Evolutionary conservation across 2,329 filamentous ascomycete species (phyloP).

Genomic region (Akanthomyces muscarius): DNA sequence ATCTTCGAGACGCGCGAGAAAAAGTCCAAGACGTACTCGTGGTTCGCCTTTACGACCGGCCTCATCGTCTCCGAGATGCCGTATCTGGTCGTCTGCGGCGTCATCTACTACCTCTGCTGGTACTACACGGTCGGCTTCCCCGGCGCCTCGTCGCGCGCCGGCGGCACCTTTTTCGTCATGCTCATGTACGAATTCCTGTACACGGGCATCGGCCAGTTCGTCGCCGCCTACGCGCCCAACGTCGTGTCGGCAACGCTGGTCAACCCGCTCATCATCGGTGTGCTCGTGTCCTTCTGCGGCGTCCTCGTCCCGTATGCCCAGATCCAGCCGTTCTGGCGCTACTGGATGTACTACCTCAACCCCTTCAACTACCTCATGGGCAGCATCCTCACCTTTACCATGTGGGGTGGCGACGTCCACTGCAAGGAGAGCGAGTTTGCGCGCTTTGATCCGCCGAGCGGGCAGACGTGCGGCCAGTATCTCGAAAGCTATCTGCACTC

Average conservation of each 20-base stretch:
- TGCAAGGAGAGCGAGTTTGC: conserved; percentile 49
- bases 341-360: conserved; percentile 61
- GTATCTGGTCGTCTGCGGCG: conserved; percentile 40
- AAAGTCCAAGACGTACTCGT: conserved; percentile 58
- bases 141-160: conserved; percentile 39
- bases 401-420: conserved; percentile 43
- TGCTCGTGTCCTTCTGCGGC: conserved; percentile 68
- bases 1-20: conserved; percentile 58
- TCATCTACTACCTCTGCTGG: conserved; percentile 52
- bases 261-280: conserved; percentile 52
- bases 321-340: conserved; percentile 63
- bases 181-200: conserved; percentile 58
- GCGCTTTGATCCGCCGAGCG: conserved; percentile 45
- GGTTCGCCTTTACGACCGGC: conserved; percentile 55
- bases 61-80: conserved; percentile 47
- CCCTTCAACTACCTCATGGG: conserved; percentile 61
- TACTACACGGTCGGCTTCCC: conserved; percentile 56
- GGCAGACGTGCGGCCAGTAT: conserved; percentile 56
- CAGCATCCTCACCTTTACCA: conserved; percentile 48
- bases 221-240: conserved; percentile 60
- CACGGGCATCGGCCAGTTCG: conserved; percentile 57
- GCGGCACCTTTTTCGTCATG: conserved; percentile 51
- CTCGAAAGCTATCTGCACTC: conserved; percentile 45
- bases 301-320: conserved; percentile 64
- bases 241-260: conserved; percentile 55